These are phyloP conservation scores for Diospyros lotus DNA, from an alignment of 148 eudicot species.

Conservation along the genomic window DNA sequence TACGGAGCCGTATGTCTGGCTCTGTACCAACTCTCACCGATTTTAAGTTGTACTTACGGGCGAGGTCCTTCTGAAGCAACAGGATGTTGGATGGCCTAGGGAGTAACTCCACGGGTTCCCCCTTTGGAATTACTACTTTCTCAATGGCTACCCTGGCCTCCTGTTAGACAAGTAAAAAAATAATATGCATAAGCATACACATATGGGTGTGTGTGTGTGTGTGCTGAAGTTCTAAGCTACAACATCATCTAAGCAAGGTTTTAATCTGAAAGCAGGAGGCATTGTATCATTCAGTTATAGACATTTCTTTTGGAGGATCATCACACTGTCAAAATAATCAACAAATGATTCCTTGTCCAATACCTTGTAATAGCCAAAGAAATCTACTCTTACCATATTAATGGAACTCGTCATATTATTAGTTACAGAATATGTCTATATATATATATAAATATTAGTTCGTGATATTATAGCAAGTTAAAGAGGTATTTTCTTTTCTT, in stretches of 20 bases:
- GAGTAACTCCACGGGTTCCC: constrained; percentile 70
- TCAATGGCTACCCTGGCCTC: constrained; percentile 90
- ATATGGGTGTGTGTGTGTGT: no score
- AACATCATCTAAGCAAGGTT: background rate
- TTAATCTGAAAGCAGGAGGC: background rate
- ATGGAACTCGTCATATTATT: no score
- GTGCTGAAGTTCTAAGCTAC: background rate
- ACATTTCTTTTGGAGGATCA: background rate
- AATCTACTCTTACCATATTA: no score
- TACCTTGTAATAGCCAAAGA: no score
- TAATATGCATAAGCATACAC: background rate
- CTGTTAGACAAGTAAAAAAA: constrained; percentile 27
- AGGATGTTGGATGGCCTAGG: constrained; percentile 64
- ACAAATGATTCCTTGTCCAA: background rate
- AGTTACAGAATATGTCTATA: no score
- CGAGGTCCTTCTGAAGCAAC: constrained; percentile 62
- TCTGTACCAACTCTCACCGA: constrained; percentile 51
- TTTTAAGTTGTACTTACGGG: constrained; percentile 53
- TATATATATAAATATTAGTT: no score
- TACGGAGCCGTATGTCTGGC: constrained; percentile 48
- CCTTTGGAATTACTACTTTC: constrained; percentile 68
- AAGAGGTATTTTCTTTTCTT: no score
- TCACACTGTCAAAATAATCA: background rate
- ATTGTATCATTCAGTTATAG: no score
- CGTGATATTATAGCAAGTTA: no score